A percentile compares a stretch with the other conserved stretches of the same genome.
phyloP scores from a whole-genome alignment of 768 basidiomycete species.

The Flagelloscypha sp. region DNA sequence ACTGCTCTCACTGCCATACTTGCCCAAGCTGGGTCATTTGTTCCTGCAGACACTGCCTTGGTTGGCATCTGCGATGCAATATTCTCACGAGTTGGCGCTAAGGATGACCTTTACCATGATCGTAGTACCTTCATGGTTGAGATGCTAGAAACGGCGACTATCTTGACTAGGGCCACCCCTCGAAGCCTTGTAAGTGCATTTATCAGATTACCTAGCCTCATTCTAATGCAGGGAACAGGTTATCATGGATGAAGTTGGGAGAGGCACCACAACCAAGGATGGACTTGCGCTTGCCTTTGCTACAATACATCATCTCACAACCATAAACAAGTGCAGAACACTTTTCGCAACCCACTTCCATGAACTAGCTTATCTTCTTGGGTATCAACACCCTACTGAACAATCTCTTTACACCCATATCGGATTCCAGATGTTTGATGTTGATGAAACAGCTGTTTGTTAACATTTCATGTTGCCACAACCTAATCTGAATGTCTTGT shows the following conservation, averaged over 20 bases:
- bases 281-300: conserved; percentile 93
- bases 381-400: conserved; percentile 39
- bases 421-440: conserved; percentile 83
- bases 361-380: conserved; percentile 81
- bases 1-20: conserved; percentile 84
- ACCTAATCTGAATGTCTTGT: conserved; percentile 1
- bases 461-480: neutral
- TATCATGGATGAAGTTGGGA: conserved; percentile 99
- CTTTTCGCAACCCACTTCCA: conserved; percentile 99
- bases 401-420: conserved; percentile 49
- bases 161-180: conserved; percentile 74
- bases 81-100: conserved; percentile 91
- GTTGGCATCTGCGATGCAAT: conserved; percentile 86
- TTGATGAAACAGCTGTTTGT: conserved; percentile 69
- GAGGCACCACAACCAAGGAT: conserved; percentile 89
- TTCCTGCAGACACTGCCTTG: conserved; percentile 75
- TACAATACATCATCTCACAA: conserved; percentile 71
- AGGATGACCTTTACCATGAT: conserved; percentile 90
- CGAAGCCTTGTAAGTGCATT: conserved; percentile 61
- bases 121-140: conserved; percentile 98
- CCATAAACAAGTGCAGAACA: conserved; percentile 67
- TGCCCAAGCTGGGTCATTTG: conserved; percentile 89
- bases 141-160: conserved; percentile 91
- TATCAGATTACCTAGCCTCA: neutral
- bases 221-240: conserved; percentile 40